A percentile compares a stretch with the other conserved stretches of the same genome.
Conservation (phyloP, 1,139 yeast genomes). For the Lodderomyces oxycetoniae region DNA sequence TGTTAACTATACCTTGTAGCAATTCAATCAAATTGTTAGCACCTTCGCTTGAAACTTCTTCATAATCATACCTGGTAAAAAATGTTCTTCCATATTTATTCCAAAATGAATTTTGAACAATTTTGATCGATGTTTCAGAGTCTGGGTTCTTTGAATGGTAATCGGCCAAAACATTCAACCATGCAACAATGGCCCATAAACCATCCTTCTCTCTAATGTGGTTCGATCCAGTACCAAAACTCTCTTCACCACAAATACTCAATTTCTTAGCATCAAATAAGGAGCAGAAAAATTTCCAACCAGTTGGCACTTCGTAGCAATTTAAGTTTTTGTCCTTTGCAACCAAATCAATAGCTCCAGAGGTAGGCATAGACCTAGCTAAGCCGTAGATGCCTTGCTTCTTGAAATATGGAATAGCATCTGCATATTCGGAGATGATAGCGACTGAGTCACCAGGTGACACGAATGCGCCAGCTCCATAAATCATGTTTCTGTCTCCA, state of each 20-base stretch:
- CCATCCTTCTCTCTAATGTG: conserved; percentile 98
- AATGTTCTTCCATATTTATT: conserved; percentile 92
- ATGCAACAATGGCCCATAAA: conserved; percentile 94
- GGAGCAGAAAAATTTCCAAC: conserved; percentile 98
- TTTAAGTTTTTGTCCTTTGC: conserved; percentile 73
- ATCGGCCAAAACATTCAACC: conserved; percentile 93
- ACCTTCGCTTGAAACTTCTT: conserved; percentile 70
- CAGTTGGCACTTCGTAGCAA: conserved; percentile 95
- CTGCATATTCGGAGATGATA: conserved; percentile 90
- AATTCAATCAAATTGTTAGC: conserved; percentile 66
- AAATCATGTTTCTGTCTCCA: conserved; percentile 98
- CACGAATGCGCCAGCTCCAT: conserved; percentile 92
- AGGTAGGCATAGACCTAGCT: conserved; percentile 98
- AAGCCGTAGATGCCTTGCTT: conserved; percentile 85
- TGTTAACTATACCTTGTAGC: conserved; percentile 39
- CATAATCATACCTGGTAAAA: conserved; percentile 94
- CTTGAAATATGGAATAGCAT: conserved; percentile 82
- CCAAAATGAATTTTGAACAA: conserved; percentile 88
- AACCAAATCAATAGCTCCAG: conserved; percentile 89
- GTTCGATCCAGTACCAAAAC: conserved; percentile 96
- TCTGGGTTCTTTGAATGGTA: conserved; percentile 56
- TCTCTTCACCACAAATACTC: conserved; percentile 97
- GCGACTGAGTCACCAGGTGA: conserved; percentile 99
- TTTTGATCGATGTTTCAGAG: conserved; percentile 55
- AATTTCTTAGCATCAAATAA: conserved; percentile 87